Evolutionary conservation across 345 rosid species (phyloP).

Genomic region (Populus pruinosa): DNA sequence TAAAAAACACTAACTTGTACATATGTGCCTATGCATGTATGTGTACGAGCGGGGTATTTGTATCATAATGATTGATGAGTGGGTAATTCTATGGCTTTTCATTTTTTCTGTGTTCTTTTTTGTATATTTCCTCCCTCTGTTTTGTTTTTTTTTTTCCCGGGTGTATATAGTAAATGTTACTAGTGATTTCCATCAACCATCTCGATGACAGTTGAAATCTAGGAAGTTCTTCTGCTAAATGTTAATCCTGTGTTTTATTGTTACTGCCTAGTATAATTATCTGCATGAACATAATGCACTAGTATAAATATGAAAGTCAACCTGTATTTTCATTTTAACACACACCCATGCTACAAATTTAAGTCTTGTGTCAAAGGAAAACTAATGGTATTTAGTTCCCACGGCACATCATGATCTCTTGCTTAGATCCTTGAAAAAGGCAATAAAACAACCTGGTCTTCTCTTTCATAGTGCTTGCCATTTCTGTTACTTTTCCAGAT

Average conservation of each 20-base stretch:
- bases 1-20: neutral
- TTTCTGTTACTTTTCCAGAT: slow-evolving; percentile 42
- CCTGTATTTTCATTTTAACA: neutral
- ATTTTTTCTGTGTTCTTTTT: neutral
- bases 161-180: neutral
- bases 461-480: slow-evolving; percentile 6
- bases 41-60: slow-evolving; percentile 80
- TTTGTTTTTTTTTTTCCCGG: neutral
- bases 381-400: neutral
- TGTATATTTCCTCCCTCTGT: neutral
- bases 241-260: neutral
- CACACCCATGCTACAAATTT: neutral
- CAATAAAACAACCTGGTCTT: slow-evolving; percentile 8
- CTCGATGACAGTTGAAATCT: neutral
- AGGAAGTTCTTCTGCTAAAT: neutral
- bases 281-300: neutral
- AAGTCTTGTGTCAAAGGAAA: neutral
- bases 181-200: neutral
- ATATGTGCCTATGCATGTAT: neutral
- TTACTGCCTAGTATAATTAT: neutral
- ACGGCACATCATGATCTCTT: slow-evolving; percentile 5
- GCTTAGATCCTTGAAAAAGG: slow-evolving; percentile 7
- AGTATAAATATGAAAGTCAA: neutral
- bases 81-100: slow-evolving; percentile 38
- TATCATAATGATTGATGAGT: slow-evolving; percentile 94